These are phyloP conservation scores for Amanita rimosa DNA, from an alignment of 768 basidiomycete species.

Conservation along the genomic window DNA sequence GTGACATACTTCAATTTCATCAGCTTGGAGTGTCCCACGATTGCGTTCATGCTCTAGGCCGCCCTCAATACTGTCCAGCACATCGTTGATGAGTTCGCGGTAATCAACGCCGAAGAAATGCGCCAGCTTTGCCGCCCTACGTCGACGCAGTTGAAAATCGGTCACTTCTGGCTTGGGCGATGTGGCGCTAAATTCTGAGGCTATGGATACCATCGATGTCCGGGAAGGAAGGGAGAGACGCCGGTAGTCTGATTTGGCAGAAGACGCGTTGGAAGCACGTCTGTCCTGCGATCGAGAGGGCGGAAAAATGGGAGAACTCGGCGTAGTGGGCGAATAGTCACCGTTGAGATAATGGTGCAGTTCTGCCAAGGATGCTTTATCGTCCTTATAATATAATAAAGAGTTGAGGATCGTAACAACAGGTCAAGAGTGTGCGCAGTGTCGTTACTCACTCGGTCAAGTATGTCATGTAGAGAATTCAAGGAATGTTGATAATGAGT, in stretches of 20 bases:
- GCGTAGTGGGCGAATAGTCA: conserved; percentile 11
- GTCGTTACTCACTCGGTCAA: conserved; percentile 69
- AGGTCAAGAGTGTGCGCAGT: no score
- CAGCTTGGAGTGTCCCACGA: conserved; percentile 50
- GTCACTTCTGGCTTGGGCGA: conserved; percentile 32
- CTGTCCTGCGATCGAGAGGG: conserved; percentile 16
- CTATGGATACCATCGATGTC: conserved; percentile 48
- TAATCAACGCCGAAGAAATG: conserved; percentile 87
- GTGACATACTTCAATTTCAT: conserved; percentile 61
- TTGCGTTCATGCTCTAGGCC: conserved; percentile 60
- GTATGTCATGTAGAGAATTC: conserved; percentile 69
- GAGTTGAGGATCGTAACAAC: conserved; percentile 1
- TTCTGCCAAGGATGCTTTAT: conserved; percentile 61
- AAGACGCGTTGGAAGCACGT: conserved; percentile 24
- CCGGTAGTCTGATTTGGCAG: conserved; percentile 47
- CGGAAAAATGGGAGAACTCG: conserved; percentile 15
- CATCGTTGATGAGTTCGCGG: conserved; percentile 62
- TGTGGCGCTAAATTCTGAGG: conserved; percentile 35
- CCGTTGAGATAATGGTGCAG: conserved; percentile 57
- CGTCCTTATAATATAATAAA: conserved; percentile 44
- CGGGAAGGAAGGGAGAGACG: conserved; percentile 59
- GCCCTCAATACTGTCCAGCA: conserved; percentile 72
- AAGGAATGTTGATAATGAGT: conserved; percentile 72
- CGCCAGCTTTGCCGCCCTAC: conserved; percentile 73
- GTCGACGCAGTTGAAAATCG: conserved; percentile 60